Evolutionary conservation across 768 basidiomycete genomes (phyloP).

Genomic region (Suillus tomentosus): DNA sequence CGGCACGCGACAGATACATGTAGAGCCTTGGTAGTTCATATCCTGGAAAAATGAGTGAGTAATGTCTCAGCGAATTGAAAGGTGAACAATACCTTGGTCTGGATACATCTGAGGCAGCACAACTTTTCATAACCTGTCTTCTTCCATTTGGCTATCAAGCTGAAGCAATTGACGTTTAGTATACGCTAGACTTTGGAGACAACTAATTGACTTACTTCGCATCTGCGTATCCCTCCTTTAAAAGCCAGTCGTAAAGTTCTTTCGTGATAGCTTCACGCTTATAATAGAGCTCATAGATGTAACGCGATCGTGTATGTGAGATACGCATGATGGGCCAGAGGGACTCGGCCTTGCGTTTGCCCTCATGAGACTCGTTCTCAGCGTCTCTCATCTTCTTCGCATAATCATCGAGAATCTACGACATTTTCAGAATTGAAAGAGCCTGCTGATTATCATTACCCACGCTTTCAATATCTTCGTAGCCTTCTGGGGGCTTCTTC

Average conservation of each 20-base stretch:
- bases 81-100: slow-evolving; percentile 64
- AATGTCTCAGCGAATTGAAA: slow-evolving; percentile 12
- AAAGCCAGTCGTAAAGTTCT: slow-evolving; percentile 95
- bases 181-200: slow-evolving; percentile 2
- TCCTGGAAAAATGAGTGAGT: slow-evolving; percentile 54
- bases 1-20: slow-evolving; percentile 96
- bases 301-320: slow-evolving; percentile 92
- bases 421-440: slow-evolving; percentile 13
- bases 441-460: slow-evolving; percentile 22
- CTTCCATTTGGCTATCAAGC: slow-evolving; percentile 99
- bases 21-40: slow-evolving; percentile 99
- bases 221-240: slow-evolving; percentile 97
- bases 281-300: slow-evolving; percentile 98
- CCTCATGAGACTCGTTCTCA: slow-evolving; percentile 98
- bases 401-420: slow-evolving; percentile 94
- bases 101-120: slow-evolving; percentile 95
- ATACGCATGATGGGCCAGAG: slow-evolving; percentile 99
- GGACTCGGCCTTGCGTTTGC: slow-evolving; percentile 92
- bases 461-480: slow-evolving; percentile 88
- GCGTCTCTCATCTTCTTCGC: slow-evolving; percentile 99
- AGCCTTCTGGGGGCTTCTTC: slow-evolving; percentile 93
- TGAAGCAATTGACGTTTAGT: slow-evolving; percentile 34
- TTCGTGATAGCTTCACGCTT: slow-evolving; percentile 94
- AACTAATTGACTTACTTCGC: slow-evolving; percentile 67
- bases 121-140: slow-evolving; percentile 98